These are phyloP conservation scores for Pelargonium citronellum DNA, from an alignment of 441 rosid species.

Conservation along the genomic window DNA sequence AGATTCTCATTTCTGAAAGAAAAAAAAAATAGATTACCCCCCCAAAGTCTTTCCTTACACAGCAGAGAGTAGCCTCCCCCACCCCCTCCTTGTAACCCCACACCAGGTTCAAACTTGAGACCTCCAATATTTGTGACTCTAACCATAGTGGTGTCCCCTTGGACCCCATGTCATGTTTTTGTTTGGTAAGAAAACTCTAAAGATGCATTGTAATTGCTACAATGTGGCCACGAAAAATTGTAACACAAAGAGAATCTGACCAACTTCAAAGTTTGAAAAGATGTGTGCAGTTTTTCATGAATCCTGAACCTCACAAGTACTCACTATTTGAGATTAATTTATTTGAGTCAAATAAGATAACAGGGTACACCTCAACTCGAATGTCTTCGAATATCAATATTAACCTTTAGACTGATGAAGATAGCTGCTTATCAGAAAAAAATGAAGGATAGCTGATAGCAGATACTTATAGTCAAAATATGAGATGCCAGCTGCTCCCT, in stretches of 20 bases:
- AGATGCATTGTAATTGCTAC: conserved; percentile 17
- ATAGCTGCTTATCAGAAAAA: too few relatives aligned
- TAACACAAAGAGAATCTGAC: conserved; percentile 13
- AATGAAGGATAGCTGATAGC: conserved; percentile 21
- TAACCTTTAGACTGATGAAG: conserved; percentile 12
- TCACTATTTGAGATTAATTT: conserved; percentile 7
- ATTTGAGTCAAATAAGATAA: conserved; percentile 3
- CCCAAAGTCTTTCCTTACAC: conserved; percentile 2
- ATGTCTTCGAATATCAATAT: conserved; percentile 9
- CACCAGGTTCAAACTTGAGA: not conserved
- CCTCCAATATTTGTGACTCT: conserved; percentile 1
- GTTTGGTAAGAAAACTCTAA: conserved; percentile 10
- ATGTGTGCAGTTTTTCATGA: conserved; percentile 1
- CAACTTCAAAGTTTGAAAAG: not conserved
- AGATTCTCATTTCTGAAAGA: not conserved
- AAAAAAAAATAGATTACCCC: not conserved
- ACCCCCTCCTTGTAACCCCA: not conserved
- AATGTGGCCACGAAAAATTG: conserved; percentile 8
- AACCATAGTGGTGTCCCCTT: not conserved
- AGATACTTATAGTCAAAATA: conserved; percentile 69
- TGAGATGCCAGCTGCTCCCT: conserved; percentile 87
- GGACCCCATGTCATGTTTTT: conserved; percentile 10
- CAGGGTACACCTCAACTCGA: not conserved
- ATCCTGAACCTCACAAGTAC: conserved; percentile 1
- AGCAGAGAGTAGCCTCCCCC: conserved; percentile 1